Evolutionary conservation across 1,284 basidiomycete species (phyloP).

Genomic region (Ceratobasidium sp.): DNA sequence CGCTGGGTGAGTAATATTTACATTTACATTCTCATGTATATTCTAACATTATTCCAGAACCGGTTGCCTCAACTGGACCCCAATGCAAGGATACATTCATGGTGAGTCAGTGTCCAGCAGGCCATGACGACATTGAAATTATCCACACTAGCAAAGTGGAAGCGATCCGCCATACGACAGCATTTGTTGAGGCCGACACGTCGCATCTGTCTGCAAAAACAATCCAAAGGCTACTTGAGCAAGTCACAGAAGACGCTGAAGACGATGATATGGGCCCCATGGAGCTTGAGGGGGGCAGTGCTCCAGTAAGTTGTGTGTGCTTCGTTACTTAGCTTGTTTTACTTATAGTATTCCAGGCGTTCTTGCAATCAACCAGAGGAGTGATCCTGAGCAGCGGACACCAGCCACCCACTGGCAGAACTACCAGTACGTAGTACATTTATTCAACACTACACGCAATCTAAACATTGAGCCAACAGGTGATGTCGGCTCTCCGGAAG

Average conservation of each 20-base stretch:
- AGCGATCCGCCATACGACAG: neutral
- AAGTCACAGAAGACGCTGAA: neutral
- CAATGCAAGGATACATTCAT: neutral
- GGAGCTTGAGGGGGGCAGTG: conserved; percentile 17
- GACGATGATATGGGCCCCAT: neutral
- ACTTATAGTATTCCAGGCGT: neutral
- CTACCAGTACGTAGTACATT: conserved; percentile 3
- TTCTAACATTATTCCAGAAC: neutral
- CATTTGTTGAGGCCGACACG: neutral
- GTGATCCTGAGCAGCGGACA: conserved; percentile 30
- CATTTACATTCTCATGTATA: neutral
- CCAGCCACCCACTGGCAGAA: neutral
- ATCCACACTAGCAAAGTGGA: neutral
- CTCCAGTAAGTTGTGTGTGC: conserved; percentile 11
- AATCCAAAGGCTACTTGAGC: neutral
- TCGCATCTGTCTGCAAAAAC: neutral
- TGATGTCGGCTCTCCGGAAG: no score
- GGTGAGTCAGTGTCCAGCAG: neutral
- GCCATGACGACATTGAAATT: neutral
- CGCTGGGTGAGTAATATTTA: conserved; percentile 3
- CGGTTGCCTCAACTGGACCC: neutral
- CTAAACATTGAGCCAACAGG: no score
- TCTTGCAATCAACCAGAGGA: neutral
- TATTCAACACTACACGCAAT: no score
- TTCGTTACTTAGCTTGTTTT: neutral